phyloP scores from a whole-genome alignment of 2,329 filamentous ascomycete species.

The Cladosporium sp. region DNA sequence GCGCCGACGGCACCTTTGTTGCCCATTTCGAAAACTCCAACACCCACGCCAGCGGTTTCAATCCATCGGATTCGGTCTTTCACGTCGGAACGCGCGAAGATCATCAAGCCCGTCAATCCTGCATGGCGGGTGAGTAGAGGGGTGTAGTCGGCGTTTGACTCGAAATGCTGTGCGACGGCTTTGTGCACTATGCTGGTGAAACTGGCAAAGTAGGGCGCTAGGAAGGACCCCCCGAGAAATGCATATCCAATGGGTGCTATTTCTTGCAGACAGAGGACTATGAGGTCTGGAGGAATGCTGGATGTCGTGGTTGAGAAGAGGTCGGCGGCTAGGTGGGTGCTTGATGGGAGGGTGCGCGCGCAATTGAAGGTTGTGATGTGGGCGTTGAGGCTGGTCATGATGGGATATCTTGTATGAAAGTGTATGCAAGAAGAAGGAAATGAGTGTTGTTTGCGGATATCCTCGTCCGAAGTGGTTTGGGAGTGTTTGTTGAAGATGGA shows the following conservation, averaged over 20 bases:
- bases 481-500: no score
- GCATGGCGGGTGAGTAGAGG: conserved; percentile 68
- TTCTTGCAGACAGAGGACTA: conserved; percentile 75
- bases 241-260: conserved; percentile 77
- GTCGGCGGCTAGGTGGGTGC: conserved; percentile 60
- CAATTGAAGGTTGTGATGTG: conserved; percentile 90
- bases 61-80: conserved; percentile 57
- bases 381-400: conserved; percentile 52
- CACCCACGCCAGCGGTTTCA: conserved; percentile 76
- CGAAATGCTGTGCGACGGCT: conserved; percentile 47
- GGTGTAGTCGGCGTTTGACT: conserved; percentile 59
- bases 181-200: conserved; percentile 59
- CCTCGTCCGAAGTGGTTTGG: no score
- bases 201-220: conserved; percentile 69
- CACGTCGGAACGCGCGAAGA: conserved; percentile 66
- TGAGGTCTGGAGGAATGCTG: conserved; percentile 58
- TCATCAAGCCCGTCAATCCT: conserved; percentile 84
- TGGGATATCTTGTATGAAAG: not conserved
- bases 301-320: conserved; percentile 44
- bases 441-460: no score
- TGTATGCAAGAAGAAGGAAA: no score
- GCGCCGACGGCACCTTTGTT: conserved; percentile 92
- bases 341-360: conserved; percentile 65
- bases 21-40: conserved; percentile 82
- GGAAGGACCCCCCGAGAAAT: conserved; percentile 77